Conservation (phyloP, 495 filamentous ascomycete species). For the Darksidea phi region DNA sequence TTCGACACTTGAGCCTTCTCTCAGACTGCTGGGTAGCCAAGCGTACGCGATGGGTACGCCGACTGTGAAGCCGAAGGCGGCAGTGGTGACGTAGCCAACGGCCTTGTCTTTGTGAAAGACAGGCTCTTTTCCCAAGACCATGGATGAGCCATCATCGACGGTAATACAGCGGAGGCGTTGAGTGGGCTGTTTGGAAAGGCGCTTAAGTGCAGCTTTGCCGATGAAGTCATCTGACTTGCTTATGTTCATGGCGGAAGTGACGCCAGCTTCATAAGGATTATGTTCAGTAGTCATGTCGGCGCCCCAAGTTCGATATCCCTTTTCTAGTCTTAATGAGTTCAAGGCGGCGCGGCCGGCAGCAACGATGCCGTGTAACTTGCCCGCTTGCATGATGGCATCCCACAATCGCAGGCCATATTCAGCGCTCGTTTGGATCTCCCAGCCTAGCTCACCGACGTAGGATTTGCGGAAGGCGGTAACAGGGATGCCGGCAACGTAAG, state of each 20-base stretch:
- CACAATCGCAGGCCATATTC: constrained; percentile 50
- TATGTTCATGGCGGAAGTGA: constrained; percentile 42
- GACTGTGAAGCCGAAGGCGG: constrained; percentile 51
- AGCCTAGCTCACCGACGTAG: constrained; percentile 52
- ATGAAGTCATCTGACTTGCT: constrained; percentile 44
- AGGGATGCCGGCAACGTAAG: constrained; percentile 45
- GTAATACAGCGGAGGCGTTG: constrained; percentile 47
- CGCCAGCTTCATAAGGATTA: constrained; percentile 51
- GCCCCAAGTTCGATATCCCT: constrained; percentile 49
- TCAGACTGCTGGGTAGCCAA: constrained; percentile 46
- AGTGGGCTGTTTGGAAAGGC: constrained; percentile 31
- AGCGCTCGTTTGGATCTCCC: constrained; percentile 53
- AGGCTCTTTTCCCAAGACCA: constrained; percentile 54
- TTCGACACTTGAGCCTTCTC: constrained; percentile 45
- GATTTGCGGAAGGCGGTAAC: constrained; percentile 49
- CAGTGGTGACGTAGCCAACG: constrained; percentile 52
- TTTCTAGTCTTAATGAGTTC: constrained; percentile 51
- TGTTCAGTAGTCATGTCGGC: constrained; percentile 53
- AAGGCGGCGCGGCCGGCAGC: constrained; percentile 51
- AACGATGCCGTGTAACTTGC: constrained; percentile 49
- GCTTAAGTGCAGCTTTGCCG: constrained; percentile 44
- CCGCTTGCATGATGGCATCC: constrained; percentile 50
- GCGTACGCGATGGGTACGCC: constrained; percentile 50
- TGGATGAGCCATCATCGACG: constrained; percentile 48
- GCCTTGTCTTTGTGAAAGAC: constrained; percentile 45